Base-by-base conservation (phyloP, 805 yeast species). In the Metschnikowia vanudenii region DNA sequence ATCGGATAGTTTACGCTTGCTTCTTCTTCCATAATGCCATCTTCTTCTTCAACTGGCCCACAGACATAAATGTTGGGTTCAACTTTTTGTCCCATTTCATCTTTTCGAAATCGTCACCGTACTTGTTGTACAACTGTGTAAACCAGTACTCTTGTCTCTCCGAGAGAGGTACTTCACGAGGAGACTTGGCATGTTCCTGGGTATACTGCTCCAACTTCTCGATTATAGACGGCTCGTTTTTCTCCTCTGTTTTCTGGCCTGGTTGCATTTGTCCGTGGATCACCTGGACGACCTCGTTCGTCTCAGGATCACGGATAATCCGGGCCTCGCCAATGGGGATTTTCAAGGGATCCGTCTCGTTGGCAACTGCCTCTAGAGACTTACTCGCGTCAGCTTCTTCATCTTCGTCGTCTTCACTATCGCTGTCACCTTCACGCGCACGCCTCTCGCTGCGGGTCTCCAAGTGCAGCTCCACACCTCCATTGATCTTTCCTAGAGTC, bases 21-120 rank as follows among this genome's bases (percentile, higher is more conserved):
- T 31, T 18, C 28, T 76, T 75, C 63, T 81, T 82, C 92, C 95
- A 88, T 63, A 80, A 84, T 17, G 54, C 59, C 37, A 92, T 72
- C 62, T 94, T 80, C 64, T 79, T 80, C 66, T 77, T 84, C 56
- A 92, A 69, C 58, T 89, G 95, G 22, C 96, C 95, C n/a, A 82
- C 83, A 51, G 87, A 77, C 64, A 87, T 89, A 69, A 91, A 97
- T 66, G 76, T 79, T 2, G 84, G 78, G 64, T 92, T 92, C 52
- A 91, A 74, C 64, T 86, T 86, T 67, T 79, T 80, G 65, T 94
- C 99, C 87, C 96, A 86, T 63, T 81, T 85, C 99, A 94, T 94
- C 57, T 83, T 87, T 39, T 78, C 84, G 62, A 82, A 90, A 63
- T 94, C 85, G 54, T 89, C 95, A 14, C 97, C 97, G 60, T 94